Evolutionary conservation across 371 early-diverging fungal genomes (phyloP).

Genomic region (Rhizopus delemar): DNA sequence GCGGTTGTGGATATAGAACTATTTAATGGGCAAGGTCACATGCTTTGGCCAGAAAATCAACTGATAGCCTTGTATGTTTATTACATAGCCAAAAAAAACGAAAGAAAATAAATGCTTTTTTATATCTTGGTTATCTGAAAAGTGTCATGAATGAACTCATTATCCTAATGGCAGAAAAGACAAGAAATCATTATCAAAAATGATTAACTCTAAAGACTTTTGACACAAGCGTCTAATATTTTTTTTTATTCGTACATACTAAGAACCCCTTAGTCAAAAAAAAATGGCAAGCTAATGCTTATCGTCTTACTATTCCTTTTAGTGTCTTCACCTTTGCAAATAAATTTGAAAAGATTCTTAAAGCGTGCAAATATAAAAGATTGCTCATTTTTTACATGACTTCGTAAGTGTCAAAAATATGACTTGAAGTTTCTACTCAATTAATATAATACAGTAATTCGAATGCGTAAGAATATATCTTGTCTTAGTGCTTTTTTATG

Average conservation of each 20-base stretch:
- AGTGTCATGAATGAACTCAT: slow-evolving; percentile 60
- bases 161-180: slow-evolving; percentile 31
- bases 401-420: slow-evolving; percentile 52
- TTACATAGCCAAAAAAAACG: slow-evolving; percentile 20
- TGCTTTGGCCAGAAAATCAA: slow-evolving; percentile 57
- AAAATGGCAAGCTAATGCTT: slow-evolving; percentile 38
- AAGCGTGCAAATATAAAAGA: neutral
- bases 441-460: slow-evolving; percentile 33
- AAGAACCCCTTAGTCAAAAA: slow-evolving; percentile 52
- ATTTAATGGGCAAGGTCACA: slow-evolving; percentile 59
- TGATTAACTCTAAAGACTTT: slow-evolving; percentile 51
- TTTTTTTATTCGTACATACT: slow-evolving; percentile 66
- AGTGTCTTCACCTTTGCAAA: slow-evolving; percentile 60
- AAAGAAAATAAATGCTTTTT: neutral
- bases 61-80: slow-evolving; percentile 62
- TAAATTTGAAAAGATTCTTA: slow-evolving; percentile 55
- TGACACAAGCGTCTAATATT: slow-evolving; percentile 65
- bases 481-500: no score
- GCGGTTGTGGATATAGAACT: slow-evolving; percentile 48
- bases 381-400: neutral
- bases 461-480: slow-evolving; percentile 23
- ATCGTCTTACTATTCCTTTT: slow-evolving; percentile 51
- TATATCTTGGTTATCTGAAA: slow-evolving; percentile 66
- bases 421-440: slow-evolving; percentile 48
- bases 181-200: slow-evolving; percentile 41